Base-by-base conservation (phyloP, 305 asterid species). In the Fraxinus latifolia region DNA sequence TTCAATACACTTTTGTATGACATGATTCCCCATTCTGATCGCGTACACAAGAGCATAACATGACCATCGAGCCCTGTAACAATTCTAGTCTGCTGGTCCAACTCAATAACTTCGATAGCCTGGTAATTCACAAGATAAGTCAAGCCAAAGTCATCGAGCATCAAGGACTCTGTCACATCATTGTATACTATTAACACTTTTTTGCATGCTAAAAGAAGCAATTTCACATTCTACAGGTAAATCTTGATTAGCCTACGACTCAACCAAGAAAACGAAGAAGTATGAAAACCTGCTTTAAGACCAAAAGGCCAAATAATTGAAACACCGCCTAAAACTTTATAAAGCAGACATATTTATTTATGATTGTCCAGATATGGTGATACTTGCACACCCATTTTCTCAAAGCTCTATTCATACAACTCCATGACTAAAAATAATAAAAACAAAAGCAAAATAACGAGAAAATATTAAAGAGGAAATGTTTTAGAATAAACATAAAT, bases 21-120 rank as follows among this genome's bases (percentile, higher is more conserved):
- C 97, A 84, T 93, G 95, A 86, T 93, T 93, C 83, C 97, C 97
- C 2, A 74, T 91, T 92, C 83, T 92, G 96, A 85, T 93, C 96
- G 12, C 94, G 91, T 14, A 91, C 97, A 77, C 97, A 91, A 23
- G 65, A 91, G 91, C 93, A 93, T 85, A 25, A 92, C 87, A 83
- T 92, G 92, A 47, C 97, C 95, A 80, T 92, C 94, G 33, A 93
- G 95, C 87, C 92, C 97, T 1, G 82, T 85, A 14, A 90, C 97
- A 92, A 93, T 91, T 82, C 84, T 82, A 9, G 86, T 87, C 89
- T 90, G 87, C 84, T 92, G 97, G 76, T 93, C 97, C 75, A 90
- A 85, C 71, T 88, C 94, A 70, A 92, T 85, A 32, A 92, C 92
- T 83, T 93, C 95, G 36, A 92, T 84, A 76, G 95, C 96, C 97